Percentiles rank a stretch among this genome's conserved stretches.
Evolutionary conservation across 2,329 filamentous ascomycete species (phyloP).

Genomic region (Tolypocladium endophyticum): DNA sequence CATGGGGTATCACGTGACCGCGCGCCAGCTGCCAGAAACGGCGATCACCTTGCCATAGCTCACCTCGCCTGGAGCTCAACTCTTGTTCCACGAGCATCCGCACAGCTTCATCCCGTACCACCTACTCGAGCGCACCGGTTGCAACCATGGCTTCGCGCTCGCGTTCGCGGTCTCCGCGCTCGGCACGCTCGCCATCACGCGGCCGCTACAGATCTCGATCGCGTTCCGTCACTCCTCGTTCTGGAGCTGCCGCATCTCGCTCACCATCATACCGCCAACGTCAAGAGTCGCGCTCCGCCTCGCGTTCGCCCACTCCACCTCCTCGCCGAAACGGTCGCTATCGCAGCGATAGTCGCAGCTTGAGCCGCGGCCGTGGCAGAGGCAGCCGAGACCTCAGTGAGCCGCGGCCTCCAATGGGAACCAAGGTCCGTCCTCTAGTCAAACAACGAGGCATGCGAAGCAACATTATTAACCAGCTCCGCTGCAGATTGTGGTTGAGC

Average conservation of each 20-base stretch:
- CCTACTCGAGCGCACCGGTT: neutral
- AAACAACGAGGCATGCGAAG: no score
- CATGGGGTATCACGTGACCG: slow-evolving; percentile 2
- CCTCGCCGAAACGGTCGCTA: slow-evolving; percentile 22
- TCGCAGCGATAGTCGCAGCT: slow-evolving; percentile 17
- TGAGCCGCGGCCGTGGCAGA: slow-evolving; percentile 22
- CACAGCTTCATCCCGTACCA: neutral
- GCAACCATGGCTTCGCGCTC: slow-evolving; percentile 15
- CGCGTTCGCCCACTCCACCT: slow-evolving; percentile 19
- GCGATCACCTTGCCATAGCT: neutral
- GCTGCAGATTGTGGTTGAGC: slow-evolving; percentile 81
- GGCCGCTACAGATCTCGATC: slow-evolving; percentile 22
- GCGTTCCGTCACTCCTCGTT: slow-evolving; percentile 23
- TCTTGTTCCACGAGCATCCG: neutral
- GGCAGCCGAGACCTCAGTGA: slow-evolving; percentile 25
- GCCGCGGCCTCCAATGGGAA: slow-evolving; percentile 32
- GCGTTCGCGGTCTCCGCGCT: slow-evolving; percentile 6
- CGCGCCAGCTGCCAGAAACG: slow-evolving; percentile 1
- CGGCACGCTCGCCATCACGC: slow-evolving; percentile 19
- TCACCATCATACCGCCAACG: slow-evolving; percentile 20
- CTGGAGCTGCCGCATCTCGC: slow-evolving; percentile 16
- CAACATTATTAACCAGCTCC: neutral
- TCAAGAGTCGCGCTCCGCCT: slow-evolving; percentile 21
- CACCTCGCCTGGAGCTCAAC: neutral
- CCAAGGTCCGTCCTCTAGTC: slow-evolving; percentile 34